Evolutionary conservation across 768 basidiomycete genomes (phyloP).

Genomic region (Trametopsis cervina): DNA sequence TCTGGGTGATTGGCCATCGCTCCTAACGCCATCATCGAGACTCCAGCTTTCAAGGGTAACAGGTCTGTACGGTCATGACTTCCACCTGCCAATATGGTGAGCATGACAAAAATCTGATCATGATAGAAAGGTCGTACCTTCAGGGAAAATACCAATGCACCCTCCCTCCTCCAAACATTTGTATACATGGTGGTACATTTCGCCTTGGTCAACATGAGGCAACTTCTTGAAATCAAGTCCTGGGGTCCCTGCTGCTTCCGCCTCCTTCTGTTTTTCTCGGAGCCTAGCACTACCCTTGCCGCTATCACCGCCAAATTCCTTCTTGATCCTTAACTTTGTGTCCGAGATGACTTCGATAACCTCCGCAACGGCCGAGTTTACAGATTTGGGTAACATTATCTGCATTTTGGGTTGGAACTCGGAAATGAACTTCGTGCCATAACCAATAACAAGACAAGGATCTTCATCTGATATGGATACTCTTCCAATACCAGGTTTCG

Average conservation of each 20-base stretch:
- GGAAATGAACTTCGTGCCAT: conserved; percentile 64
- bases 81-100: conserved; percentile 52
- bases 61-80: conserved; percentile 95
- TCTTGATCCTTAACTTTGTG: conserved; percentile 76
- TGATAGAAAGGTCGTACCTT: conserved; percentile 79
- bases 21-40: conserved; percentile 94
- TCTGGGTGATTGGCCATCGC: conserved; percentile 87
- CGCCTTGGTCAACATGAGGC: conserved; percentile 87
- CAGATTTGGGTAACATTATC: conserved; percentile 76
- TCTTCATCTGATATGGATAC: conserved; percentile 67
- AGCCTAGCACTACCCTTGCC: conserved; percentile 65
- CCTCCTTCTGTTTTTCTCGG: conserved; percentile 60
- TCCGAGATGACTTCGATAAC: conserved; percentile 87
- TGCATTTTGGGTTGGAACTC: conserved; percentile 77
- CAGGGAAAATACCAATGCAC: conserved; percentile 95
- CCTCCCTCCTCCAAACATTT: conserved; percentile 79
- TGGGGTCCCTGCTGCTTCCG: conserved; percentile 41
- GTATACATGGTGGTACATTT: conserved; percentile 94
- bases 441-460: conserved; percentile 68
- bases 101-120: no score
- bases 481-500: conserved; percentile 65
- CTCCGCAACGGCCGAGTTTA: conserved; percentile 73
- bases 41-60: conserved; percentile 92
- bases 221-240: conserved; percentile 79
- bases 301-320: conserved; percentile 78